phyloP scores from a whole-genome alignment of 768 basidiomycete genomes.

The Gymnopilus dilepis region DNA sequence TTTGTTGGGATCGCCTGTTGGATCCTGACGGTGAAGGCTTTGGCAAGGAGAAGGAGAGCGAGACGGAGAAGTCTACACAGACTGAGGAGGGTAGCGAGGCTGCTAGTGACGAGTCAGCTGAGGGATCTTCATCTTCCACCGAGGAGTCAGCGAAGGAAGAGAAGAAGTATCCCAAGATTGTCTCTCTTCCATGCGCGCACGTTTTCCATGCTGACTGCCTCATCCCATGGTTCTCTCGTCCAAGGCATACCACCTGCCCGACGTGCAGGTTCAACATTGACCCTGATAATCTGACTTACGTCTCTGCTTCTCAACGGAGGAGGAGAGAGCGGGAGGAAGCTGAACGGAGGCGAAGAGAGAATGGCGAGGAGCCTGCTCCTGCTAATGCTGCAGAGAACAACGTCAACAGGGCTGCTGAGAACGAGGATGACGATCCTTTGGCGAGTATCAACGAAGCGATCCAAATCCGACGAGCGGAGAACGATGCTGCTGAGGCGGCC shows the following conservation, averaged over 20 bases:
- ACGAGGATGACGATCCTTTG: neutral
- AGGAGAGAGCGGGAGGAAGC: conserved; percentile 21
- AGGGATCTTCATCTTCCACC: neutral
- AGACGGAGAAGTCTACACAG: conserved; percentile 9
- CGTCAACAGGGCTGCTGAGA: neutral
- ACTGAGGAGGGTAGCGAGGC: conserved; percentile 7
- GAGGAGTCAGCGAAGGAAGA: conserved; percentile 9
- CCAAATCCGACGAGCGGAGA: neutral
- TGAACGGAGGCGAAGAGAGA: conserved; percentile 1
- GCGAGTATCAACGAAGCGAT: neutral
- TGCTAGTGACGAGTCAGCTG: neutral
- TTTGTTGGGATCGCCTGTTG: conserved; percentile 77
- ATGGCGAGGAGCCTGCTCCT: conserved; percentile 5
- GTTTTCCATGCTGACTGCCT: conserved; percentile 83
- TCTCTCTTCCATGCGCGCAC: conserved; percentile 80
- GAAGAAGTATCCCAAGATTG: conserved; percentile 49
- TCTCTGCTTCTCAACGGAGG: conserved; percentile 29
- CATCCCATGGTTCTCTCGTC: conserved; percentile 82
- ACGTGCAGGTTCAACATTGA: conserved; percentile 86
- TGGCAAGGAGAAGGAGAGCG: conserved; percentile 24
- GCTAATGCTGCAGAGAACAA: neutral
- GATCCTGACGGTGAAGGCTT: conserved; percentile 44
- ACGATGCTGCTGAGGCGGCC: too few relatives aligned
- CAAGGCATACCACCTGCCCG: conserved; percentile 81
- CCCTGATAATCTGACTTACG: conserved; percentile 72